Evolutionary conservation across 164 flowering plant genomes (phyloP), one percentile per base, ranked within the genome.

Genomic region (Santalum album): DNA sequence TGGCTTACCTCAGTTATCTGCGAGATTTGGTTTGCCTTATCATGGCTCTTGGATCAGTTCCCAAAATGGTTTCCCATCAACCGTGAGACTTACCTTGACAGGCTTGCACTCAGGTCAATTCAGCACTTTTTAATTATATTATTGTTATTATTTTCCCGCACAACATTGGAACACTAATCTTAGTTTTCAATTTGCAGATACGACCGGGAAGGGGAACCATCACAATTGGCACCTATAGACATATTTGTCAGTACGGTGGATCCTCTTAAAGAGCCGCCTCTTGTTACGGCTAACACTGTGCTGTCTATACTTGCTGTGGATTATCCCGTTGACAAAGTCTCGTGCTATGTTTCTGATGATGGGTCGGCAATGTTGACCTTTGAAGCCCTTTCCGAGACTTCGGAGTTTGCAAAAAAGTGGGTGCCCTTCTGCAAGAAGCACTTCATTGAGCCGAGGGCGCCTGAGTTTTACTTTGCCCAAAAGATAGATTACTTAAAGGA

Each of bases 211-310:
- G 96, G 98, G 35, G 96, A 92, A 63, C 94, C 96, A 49, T 84
- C 96, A 44, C 96, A 83, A 67, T 62, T 92, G 53, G 89, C 89
- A 55, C 98, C 98, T 52, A 69, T 92, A 11, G 98, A 92, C 70
- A 66, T 92, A 47, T 92, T 92, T 75, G 98, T 92, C 40, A 92
- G 98, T 82, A 92, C 98, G 0, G 98, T 92, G 79, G 98, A 92
- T 72, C 98, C 98, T 22, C 71, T 92, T 53, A 92, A 92, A 65
- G 98, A 92, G 76, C 98, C 98, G 35, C 98, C 98, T 51, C 78
- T 92, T 44, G 62, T 92, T 9, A 92, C 98, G 27, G 98, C 98
- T 23, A 92, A 92, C 69, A 92, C 98, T 39, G 96, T 92, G 56
- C 64, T 92, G 68, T 92, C 98, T 58, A 92, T 92, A 46, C 94